Percentiles rank a stretch among this genome's conserved stretches.
These are phyloP conservation scores for Beta lomatogona DNA, from an alignment of 179 eudicot species.

Conservation along the genomic window DNA sequence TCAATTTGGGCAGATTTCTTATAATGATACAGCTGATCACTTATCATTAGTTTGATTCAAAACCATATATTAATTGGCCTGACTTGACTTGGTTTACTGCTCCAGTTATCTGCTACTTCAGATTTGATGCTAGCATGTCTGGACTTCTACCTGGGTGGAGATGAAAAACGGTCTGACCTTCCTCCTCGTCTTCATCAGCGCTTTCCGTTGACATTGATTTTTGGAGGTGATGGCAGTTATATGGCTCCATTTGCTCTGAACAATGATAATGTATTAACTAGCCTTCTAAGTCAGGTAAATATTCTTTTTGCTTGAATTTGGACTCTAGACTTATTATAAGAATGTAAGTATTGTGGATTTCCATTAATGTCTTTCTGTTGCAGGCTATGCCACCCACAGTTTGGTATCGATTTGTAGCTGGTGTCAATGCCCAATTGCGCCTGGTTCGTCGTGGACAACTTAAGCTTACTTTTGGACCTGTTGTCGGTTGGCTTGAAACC, in stretches of 20 bases:
- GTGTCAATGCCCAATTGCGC: slow-evolving; percentile 93
- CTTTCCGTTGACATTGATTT: slow-evolving; percentile 72
- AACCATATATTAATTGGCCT: background rate
- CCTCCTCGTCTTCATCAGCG: slow-evolving; percentile 82
- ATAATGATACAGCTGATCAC: background rate
- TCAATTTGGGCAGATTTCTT: background rate
- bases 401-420: slow-evolving; percentile 91
- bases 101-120: slow-evolving; percentile 81
- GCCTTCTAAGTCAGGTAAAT: slow-evolving; percentile 88
- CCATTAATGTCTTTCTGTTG: slow-evolving; percentile 17
- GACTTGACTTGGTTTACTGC: slow-evolving; percentile 13
- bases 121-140: slow-evolving; percentile 92
- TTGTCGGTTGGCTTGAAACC: slow-evolving; percentile 79
- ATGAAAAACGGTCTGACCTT: slow-evolving; percentile 90
- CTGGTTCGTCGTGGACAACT: slow-evolving; percentile 73
- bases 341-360: background rate
- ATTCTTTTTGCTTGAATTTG: slow-evolving; percentile 10
- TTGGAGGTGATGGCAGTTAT: slow-evolving; percentile 97
- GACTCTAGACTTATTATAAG: background rate
- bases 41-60: slow-evolving; percentile 2
- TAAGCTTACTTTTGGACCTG: slow-evolving; percentile 51
- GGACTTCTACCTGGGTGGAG: slow-evolving; percentile 98
- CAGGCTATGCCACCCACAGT: slow-evolving; percentile 90
- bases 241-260: slow-evolving; percentile 92
- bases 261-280: slow-evolving; percentile 79